Evolutionary conservation across 352 stramenopile species (phyloP).

Genomic region (Halophytophthora polymorphica): DNA sequence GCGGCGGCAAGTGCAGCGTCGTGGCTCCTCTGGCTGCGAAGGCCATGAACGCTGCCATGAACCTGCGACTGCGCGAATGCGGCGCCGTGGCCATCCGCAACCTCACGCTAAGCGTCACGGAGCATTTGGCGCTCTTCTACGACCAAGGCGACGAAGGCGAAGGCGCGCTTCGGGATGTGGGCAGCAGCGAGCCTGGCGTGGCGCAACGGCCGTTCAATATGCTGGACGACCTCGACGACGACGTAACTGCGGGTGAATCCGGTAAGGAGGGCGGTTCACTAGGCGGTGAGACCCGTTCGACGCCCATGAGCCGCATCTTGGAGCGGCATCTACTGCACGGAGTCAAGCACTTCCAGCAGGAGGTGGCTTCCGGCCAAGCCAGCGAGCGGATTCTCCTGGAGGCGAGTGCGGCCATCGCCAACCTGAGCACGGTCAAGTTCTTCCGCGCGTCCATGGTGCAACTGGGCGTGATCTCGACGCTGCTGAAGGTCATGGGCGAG

Average conservation of each 20-base stretch:
- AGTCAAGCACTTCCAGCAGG: conserved; percentile 52
- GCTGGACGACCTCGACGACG: conserved; percentile 7
- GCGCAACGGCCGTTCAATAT: conserved; percentile 4
- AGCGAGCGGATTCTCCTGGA: conserved; percentile 52
- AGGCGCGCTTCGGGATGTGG: conserved; percentile 9
- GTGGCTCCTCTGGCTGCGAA: neutral
- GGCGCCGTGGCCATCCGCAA: conserved; percentile 63
- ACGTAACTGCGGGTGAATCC: conserved; percentile 1
- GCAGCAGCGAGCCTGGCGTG: neutral
- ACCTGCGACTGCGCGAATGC: conserved; percentile 45
- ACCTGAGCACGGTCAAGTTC: conserved; percentile 59
- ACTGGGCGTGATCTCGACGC: conserved; percentile 44
- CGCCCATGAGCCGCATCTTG: conserved; percentile 30
- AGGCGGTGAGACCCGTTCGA: neutral
- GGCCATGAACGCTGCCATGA: conserved; percentile 4
- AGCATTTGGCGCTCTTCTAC: conserved; percentile 61
- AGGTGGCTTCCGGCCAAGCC: conserved; percentile 34
- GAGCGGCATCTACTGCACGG: conserved; percentile 62
- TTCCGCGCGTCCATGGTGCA: conserved; percentile 62
- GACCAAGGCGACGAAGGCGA: conserved; percentile 15
- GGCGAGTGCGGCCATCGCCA: conserved; percentile 57
- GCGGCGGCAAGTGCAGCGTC: neutral
- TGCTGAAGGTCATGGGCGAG: conserved; percentile 38
- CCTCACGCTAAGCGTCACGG: conserved; percentile 57
- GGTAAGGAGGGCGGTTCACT: neutral